These are phyloP conservation scores for Diaporthe sp. DNA, from an alignment of 2,329 filamentous ascomycete genomes.

Conservation along the genomic window DNA sequence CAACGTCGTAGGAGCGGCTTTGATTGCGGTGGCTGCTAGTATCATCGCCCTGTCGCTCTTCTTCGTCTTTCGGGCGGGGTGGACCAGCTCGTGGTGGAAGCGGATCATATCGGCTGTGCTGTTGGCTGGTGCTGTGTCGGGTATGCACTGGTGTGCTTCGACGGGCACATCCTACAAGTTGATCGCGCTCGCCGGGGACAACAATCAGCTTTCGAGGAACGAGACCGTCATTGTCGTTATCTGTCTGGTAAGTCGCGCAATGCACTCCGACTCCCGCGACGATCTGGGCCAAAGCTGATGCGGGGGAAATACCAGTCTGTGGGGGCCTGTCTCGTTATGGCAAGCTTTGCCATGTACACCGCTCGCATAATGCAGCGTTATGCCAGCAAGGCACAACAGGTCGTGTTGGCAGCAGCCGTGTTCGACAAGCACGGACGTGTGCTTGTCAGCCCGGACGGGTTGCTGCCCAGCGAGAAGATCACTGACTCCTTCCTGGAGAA, in stretches of 20 bases:
- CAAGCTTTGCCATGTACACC: constrained; percentile 67
- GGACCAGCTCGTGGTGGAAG: constrained; percentile 86
- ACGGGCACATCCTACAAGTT: constrained; percentile 78
- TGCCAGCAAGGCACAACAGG: constrained; percentile 72
- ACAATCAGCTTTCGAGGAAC: constrained; percentile 67
- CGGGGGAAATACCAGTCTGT: constrained; percentile 65
- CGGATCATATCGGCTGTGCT: constrained; percentile 75
- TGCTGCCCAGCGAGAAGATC: constrained; percentile 81
- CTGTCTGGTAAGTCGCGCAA: constrained; percentile 68
- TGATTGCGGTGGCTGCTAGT: constrained; percentile 81
- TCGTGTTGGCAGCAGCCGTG: constrained; percentile 71
- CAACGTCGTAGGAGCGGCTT: constrained; percentile 76
- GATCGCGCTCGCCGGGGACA: constrained; percentile 57
- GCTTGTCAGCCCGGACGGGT: constrained; percentile 78
- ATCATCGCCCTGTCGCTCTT: constrained; percentile 80
- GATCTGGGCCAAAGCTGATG: constrained; percentile 35
- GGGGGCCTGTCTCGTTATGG: constrained; percentile 72
- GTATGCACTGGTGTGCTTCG: constrained; percentile 89
- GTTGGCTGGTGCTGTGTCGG: constrained; percentile 81
- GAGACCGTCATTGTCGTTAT: constrained; percentile 81
- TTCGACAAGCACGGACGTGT: constrained; percentile 78
- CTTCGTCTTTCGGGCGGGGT: constrained; percentile 81
- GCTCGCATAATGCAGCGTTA: constrained; percentile 66
- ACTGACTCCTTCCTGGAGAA: constrained; percentile 82
- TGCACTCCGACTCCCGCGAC: constrained; percentile 28